phyloP scores from a whole-genome alignment of 1,284 basidiomycete genomes.

The Amylostereum areolatum region DNA sequence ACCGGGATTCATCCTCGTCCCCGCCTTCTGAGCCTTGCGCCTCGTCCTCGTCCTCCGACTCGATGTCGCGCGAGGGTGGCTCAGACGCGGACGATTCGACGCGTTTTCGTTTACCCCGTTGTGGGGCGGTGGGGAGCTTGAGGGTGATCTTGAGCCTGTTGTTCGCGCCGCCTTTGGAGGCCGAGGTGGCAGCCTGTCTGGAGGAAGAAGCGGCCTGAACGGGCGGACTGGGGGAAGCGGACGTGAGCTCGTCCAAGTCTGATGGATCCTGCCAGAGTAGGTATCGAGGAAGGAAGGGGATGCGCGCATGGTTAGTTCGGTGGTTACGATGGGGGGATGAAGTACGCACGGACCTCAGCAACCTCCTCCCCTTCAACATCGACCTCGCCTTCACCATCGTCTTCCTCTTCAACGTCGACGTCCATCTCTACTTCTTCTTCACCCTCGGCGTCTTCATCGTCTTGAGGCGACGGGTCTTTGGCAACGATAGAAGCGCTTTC shows the following conservation, averaged over 20 bases:
- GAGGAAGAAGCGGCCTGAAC: background rate
- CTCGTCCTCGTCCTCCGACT: constrained; percentile 46
- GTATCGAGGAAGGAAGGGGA: background rate
- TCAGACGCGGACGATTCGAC: background rate
- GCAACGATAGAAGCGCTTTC: background rate
- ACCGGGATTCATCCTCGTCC: constrained; percentile 22
- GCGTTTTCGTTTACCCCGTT: background rate
- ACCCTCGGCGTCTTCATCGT: constrained; percentile 23
- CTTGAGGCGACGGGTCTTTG: constrained; percentile 3
- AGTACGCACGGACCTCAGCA: too few relatives aligned
- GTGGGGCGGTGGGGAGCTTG: constrained; percentile 40
- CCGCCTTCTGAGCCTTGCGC: constrained; percentile 23
- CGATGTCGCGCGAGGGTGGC: constrained; percentile 34
- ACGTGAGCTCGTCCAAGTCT: constrained; percentile 30
- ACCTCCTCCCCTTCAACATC: constrained; percentile 18
- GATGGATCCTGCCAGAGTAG: constrained; percentile 15
- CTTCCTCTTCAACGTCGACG: constrained; percentile 5
- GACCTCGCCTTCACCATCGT: background rate
- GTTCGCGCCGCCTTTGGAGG: constrained; percentile 6
- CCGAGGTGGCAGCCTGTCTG: too few relatives aligned
- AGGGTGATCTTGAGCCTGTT: constrained; percentile 59
- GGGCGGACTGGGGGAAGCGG: constrained; percentile 17
- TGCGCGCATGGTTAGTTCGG: too few relatives aligned
- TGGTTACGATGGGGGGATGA: too few relatives aligned
- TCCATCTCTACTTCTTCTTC: constrained; percentile 4